Evolutionary conservation across 225 moss, liverwort and hornwort species (phyloP).

Genomic region (Polytrichum commune): DNA sequence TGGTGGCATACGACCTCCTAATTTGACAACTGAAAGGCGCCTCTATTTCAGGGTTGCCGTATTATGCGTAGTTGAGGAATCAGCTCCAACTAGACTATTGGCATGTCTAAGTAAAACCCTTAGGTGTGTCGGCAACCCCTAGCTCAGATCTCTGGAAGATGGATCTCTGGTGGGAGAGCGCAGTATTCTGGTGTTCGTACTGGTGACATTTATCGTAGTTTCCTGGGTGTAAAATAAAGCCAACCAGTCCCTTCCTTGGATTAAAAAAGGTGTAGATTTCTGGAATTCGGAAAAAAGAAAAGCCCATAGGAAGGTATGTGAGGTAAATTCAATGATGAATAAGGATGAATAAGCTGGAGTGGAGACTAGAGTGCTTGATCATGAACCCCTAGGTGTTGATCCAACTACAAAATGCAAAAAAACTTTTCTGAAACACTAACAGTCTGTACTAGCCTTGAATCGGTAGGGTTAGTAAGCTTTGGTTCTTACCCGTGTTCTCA

Average conservation of each 20-base stretch:
- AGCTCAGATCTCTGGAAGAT: conserved; percentile 9
- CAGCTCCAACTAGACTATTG: conserved; percentile 19
- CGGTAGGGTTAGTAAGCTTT: background rate
- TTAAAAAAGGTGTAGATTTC: conserved; percentile 8
- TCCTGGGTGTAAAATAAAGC: conserved; percentile 39
- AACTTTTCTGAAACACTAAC: conserved; percentile 24
- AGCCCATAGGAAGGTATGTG: conserved; percentile 30
- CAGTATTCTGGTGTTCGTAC: conserved; percentile 15
- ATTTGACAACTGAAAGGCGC: conserved; percentile 49
- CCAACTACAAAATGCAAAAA: conserved; percentile 8
- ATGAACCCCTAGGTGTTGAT: conserved; percentile 6
- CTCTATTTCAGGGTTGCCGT: conserved; percentile 84
- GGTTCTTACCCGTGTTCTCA: conserved; percentile 11
- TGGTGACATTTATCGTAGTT: conserved; percentile 27
- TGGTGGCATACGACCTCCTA: conserved; percentile 16
- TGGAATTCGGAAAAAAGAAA: conserved; percentile 12
- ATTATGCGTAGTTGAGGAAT: conserved; percentile 19
- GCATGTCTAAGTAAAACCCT: conserved; percentile 10
- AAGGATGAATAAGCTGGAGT: conserved; percentile 36
- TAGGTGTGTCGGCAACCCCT: conserved; percentile 11
- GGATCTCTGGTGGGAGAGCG: conserved; percentile 13
- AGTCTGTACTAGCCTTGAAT: background rate
- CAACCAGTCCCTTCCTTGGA: conserved; percentile 29
- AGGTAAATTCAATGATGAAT: conserved; percentile 29
- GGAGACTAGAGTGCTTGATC: conserved; percentile 21